Percentiles rank a stretch among this genome's conserved stretches.
Evolutionary conservation across 306 rosid species (phyloP).

Genomic region (Cicer arietinum): DNA sequence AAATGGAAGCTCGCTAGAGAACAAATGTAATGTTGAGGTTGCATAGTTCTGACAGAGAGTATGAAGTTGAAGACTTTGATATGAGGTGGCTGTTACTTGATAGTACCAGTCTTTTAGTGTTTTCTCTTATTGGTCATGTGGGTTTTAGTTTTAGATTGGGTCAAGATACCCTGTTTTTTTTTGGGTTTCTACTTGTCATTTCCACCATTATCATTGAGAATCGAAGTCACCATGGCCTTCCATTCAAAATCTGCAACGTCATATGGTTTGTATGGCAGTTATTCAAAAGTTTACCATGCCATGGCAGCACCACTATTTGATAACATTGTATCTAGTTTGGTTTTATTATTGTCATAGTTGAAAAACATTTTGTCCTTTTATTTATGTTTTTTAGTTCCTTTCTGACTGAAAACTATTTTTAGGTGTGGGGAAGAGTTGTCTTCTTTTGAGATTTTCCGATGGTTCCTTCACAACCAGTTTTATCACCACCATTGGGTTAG

Average conservation of each 20-base stretch:
- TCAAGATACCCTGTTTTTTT: background rate
- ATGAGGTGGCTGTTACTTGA: background rate
- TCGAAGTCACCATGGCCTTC: background rate
- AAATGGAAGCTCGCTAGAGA: background rate
- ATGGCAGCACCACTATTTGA: background rate
- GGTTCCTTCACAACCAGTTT: conserved; percentile 93
- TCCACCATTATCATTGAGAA: background rate
- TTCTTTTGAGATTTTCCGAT: conserved; percentile 93
- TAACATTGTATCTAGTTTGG: conserved; percentile 2
- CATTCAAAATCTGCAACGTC: background rate
- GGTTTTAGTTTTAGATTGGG: background rate
- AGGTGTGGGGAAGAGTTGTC: conserved; percentile 97
- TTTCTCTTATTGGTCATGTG: background rate
- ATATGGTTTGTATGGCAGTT: background rate
- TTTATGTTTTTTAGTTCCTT: background rate
- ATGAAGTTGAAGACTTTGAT: background rate
- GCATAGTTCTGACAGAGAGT: background rate
- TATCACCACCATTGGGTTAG: conserved; percentile 94
- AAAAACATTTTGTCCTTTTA: conserved; percentile 1
- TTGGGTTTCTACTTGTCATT: background rate
- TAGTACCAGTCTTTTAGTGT: background rate
- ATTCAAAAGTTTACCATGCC: conserved; percentile 1
- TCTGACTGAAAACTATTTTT: conserved; percentile 45
- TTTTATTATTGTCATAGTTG: conserved; percentile 6
- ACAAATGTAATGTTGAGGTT: background rate